Evolutionary conservation across 2,329 filamentous ascomycete species (phyloP).

Genomic region (Pyricularia sp.): DNA sequence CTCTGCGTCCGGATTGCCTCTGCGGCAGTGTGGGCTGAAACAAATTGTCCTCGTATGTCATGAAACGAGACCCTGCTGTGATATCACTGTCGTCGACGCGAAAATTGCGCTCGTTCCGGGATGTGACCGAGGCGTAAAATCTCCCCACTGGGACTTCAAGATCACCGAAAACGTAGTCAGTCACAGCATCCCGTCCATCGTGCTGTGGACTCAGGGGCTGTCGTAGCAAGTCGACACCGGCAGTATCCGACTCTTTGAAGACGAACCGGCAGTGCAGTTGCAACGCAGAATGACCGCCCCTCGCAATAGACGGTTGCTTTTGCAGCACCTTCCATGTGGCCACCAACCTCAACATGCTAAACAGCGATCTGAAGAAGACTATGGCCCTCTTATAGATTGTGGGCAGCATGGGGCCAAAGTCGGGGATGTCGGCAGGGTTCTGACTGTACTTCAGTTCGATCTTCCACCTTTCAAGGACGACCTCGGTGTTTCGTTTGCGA

Average conservation of each 20-base stretch:
- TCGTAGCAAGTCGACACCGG: conserved; percentile 58
- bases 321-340: conserved; percentile 79
- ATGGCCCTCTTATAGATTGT: conserved; percentile 97
- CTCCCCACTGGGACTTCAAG: conserved; percentile 81
- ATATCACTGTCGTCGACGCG: conserved; percentile 86
- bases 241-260: conserved; percentile 45
- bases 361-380: conserved; percentile 84
- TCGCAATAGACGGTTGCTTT: conserved; percentile 63
- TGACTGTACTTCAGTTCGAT: conserved; percentile 64
- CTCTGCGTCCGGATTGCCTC: conserved; percentile 29
- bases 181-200: conserved; percentile 56
- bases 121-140: conserved; percentile 71
- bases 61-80: conserved; percentile 83
- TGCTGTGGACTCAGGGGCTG: conserved; percentile 47
- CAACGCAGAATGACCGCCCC: conserved; percentile 57
- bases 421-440: conserved; percentile 32
- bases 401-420: conserved; percentile 59
- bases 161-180: conserved; percentile 71
- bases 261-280: conserved; percentile 74
- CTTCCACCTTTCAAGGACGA: conserved; percentile 86
- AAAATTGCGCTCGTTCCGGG: conserved; percentile 84
- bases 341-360: conserved; percentile 69
- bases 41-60: conserved; percentile 81
- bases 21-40: conserved; percentile 70
- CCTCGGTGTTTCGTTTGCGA: conserved; percentile 50